A percentile compares a stretch with the other conserved stretches of the same genome.
Conservation (phyloP, 495 filamentous ascomycete genomes). For the Trypethelium eluteriae region DNA sequence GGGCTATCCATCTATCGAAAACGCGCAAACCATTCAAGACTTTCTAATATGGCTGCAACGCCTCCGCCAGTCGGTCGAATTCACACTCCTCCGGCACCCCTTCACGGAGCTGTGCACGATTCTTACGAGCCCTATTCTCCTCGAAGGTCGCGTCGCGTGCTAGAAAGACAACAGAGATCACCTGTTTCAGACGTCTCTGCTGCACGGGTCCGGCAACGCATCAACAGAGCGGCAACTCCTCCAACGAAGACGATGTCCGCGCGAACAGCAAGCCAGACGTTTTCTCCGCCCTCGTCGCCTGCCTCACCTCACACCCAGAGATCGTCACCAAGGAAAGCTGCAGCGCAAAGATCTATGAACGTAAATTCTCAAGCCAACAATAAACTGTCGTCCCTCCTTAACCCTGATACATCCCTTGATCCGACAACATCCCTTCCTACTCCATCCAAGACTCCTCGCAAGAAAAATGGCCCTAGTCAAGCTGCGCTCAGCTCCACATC, state of each 20-base stretch:
- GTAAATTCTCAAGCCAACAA: slow-evolving; percentile 7
- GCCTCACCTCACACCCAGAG: slow-evolving; percentile 38
- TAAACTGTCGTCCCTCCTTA: slow-evolving; percentile 19
- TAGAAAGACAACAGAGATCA: slow-evolving; percentile 31
- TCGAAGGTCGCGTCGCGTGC: slow-evolving; percentile 41
- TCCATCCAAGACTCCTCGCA: slow-evolving; percentile 80
- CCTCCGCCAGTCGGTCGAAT: slow-evolving; percentile 52
- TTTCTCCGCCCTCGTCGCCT: slow-evolving; percentile 47
- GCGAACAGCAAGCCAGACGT: slow-evolving; percentile 27
- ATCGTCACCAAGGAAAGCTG: slow-evolving; percentile 28
- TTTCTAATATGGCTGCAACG: slow-evolving; percentile 51
- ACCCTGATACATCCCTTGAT: slow-evolving; percentile 20
- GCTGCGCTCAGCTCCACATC: slow-evolving; percentile 56
- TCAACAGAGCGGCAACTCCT: slow-evolving; percentile 22
- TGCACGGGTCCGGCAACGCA: neutral
- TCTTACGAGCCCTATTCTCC: slow-evolving; percentile 62
- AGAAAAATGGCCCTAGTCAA: slow-evolving; percentile 50
- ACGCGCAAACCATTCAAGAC: neutral
- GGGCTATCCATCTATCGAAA: neutral
- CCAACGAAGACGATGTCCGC: slow-evolving; percentile 27
- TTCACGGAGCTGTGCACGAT: slow-evolving; percentile 60
- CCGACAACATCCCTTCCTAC: slow-evolving; percentile 62
- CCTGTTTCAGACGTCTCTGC: neutral
- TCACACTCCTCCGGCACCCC: slow-evolving; percentile 65
- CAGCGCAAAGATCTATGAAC: slow-evolving; percentile 17